Conservation (phyloP, 208 protist species). For the Acanthamoeba healyi region DNA sequence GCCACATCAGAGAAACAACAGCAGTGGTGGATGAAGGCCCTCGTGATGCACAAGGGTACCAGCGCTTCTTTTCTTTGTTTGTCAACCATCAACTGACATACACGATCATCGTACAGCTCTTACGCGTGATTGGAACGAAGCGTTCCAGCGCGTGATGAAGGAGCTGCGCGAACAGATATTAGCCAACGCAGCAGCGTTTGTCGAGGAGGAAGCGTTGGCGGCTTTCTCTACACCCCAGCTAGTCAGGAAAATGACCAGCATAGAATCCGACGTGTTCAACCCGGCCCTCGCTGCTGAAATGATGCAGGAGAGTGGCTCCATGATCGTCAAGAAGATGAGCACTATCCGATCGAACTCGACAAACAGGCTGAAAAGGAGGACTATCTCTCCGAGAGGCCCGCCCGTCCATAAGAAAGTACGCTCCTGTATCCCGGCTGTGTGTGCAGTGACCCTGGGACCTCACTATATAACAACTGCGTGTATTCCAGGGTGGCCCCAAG, state of each 20-base stretch:
- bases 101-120: background rate
- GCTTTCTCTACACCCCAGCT: background rate
- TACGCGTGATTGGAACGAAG: background rate
- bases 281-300: background rate
- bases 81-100: too few relatives aligned
- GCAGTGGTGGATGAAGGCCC: constrained; percentile 12
- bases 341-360: background rate
- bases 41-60: background rate
- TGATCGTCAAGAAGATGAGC: background rate
- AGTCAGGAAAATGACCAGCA: background rate
- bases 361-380: background rate
- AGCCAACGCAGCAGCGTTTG: background rate
- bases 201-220: background rate
- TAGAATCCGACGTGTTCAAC: background rate
- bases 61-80: too few relatives aligned
- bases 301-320: background rate
- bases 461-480: too few relatives aligned
- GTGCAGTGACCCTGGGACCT: too few relatives aligned
- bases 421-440: too few relatives aligned
- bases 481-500: background rate
- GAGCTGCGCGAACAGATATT: background rate
- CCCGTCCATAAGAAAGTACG: too few relatives aligned
- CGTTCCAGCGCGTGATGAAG: constrained; percentile 6
- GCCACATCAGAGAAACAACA: background rate
- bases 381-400: background rate